phyloP scores from a whole-genome alignment of 2,329 filamentous ascomycete species.

The Xylariaceae sp. region DNA sequence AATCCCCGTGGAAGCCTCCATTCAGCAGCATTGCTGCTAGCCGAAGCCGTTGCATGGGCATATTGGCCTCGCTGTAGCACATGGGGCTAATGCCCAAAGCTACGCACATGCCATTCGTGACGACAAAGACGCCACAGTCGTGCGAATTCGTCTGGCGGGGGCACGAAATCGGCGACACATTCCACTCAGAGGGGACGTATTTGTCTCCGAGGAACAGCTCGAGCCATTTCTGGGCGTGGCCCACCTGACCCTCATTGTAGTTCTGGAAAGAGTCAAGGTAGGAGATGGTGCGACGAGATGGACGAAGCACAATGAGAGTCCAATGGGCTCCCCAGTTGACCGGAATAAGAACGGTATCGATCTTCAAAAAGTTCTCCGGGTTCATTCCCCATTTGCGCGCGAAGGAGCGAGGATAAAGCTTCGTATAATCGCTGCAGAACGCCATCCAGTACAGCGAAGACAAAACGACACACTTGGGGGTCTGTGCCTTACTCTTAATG shows the following conservation, averaged over 20 bases:
- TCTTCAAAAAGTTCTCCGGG: conserved; percentile 56
- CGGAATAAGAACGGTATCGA: conserved; percentile 65
- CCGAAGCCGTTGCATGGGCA: conserved; percentile 54
- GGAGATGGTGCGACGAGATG: conserved; percentile 53
- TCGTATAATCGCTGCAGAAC: conserved; percentile 52
- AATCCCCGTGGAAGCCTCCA: conserved; percentile 59
- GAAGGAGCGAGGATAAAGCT: conserved; percentile 31
- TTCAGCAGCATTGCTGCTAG: conserved; percentile 63
- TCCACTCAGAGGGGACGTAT: conserved; percentile 58
- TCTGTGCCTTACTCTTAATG: conserved; percentile 41
- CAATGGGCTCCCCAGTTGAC: conserved; percentile 63
- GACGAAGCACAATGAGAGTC: conserved; percentile 65
- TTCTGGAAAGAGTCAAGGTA: conserved; percentile 63
- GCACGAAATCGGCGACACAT: conserved; percentile 43
- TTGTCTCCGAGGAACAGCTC: conserved; percentile 48
- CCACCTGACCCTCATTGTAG: conserved; percentile 37
- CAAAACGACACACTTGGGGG: conserved; percentile 58
- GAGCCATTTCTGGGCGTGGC: conserved; percentile 50
- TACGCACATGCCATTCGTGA: conserved; percentile 65
- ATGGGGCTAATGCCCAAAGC: conserved; percentile 49
- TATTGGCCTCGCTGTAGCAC: conserved; percentile 47
- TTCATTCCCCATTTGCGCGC: conserved; percentile 47
- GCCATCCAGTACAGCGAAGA: conserved; percentile 61
- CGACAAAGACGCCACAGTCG: conserved; percentile 74
- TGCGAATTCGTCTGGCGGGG: conserved; percentile 59